Percentiles rank a stretch among this genome's conserved stretches.
phyloP scores from a whole-genome alignment of 139 green algal species.

The Coelastrella sp. region DNA sequence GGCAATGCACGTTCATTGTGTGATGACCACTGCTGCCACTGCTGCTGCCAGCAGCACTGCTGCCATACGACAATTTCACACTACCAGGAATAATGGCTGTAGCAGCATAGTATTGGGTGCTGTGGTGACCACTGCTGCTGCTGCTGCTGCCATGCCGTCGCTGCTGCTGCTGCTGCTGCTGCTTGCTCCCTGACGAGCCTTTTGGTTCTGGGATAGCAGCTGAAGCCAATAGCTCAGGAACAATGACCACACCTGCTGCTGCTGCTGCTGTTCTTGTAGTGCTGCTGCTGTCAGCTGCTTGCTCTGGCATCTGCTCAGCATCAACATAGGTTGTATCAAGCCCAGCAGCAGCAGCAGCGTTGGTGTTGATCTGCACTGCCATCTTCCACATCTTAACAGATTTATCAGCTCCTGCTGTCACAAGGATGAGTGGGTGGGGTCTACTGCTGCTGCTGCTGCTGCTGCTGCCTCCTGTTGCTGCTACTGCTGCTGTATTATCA shows the following conservation, averaged over 20 bases:
- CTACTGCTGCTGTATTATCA: not conserved
- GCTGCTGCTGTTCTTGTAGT: not conserved
- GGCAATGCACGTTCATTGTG: not conserved
- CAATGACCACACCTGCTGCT: too few species aligned
- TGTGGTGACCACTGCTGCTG: constrained; percentile 25
- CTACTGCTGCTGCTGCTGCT: not conserved
- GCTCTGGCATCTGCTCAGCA: not conserved
- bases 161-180: constrained; percentile 14
- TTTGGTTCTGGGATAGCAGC: not conserved
- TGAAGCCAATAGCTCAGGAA: not conserved
- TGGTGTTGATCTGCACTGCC: not conserved
- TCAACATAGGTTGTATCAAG: too few species aligned
- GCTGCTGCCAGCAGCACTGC: not conserved
- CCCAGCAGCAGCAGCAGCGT: not conserved
- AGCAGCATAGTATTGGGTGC: constrained; percentile 18
- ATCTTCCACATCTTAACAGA: not conserved
- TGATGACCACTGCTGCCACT: constrained; percentile 19
- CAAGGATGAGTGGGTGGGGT: not conserved
- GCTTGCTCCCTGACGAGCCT: too few species aligned
- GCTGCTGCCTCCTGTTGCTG: too few species aligned
- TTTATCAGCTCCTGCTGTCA: constrained; percentile 10
- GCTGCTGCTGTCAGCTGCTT: not conserved
- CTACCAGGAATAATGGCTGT: not conserved
- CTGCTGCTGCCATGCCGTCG: constrained; percentile 1
- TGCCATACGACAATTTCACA: too few species aligned